Base-by-base conservation (phyloP, 2,329 filamentous ascomycete species). In the Aspergillus fumigatiaffinis region DNA sequence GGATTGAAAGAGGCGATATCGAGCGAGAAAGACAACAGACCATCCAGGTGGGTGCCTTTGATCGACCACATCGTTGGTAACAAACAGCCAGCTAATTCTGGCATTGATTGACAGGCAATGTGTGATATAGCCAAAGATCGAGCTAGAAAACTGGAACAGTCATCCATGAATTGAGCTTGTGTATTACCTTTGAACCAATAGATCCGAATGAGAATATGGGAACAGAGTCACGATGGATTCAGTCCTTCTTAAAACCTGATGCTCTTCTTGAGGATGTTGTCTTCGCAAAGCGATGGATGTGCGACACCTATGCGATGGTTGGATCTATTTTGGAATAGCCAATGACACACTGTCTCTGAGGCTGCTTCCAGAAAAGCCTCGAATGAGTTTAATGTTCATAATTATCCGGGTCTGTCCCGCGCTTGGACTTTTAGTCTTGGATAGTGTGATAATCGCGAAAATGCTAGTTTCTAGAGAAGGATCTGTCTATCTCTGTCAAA, bases 81-180 rank as follows among this genome's bases (percentile, higher is more conserved):
- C 20, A 10, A 47, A 23, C 20, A 8, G 9, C 6, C 14, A 28
- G 28, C 47, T 57, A 56, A 60, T 42, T 49, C 47, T 44, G 44
- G 47, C 17, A 50, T 29, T 49, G 21, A 44, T 25, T 25, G n/a
- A 17, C 12, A 91, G 88, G 92, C 92, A 44, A 96, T 97, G 90
- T 91, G 91, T 68, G 89, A 92, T 66, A 97, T 97, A 69, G 92
- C 92, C 29, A 83, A 84, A 52, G 91, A 96, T 68, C 84, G 92
- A 51, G 90, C 88, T 1, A 72, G 75, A 32, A 95, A 92, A 73
- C 72, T 90, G 42, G 69, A 69, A 52, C 55, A 65, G 28, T 50
- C 38, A 23, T 55, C 52, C 9, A 50, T 51, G 46, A 56, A 55
- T 44, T 62, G 44, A 59, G 23, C 32, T 21, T 14, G 25, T 53